phyloP scores from a whole-genome alignment of 371 early-diverging fungal species.

The Mortierella sp. region DNA sequence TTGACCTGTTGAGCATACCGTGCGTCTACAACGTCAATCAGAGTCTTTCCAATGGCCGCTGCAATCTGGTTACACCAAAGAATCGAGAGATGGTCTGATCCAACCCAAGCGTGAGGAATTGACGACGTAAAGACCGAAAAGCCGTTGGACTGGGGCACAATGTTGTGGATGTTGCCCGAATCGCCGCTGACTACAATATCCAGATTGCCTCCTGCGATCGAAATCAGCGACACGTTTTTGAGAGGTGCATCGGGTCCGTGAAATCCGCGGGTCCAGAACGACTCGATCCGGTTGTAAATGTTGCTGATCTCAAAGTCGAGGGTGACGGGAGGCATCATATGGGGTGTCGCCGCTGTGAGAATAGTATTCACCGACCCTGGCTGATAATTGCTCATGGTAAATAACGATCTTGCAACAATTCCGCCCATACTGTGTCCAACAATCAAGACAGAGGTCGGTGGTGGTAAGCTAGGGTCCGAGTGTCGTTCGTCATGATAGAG shows the following conservation, averaged over 20 bases:
- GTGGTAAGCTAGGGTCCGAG: slow-evolving; percentile 58
- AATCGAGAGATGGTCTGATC: slow-evolving; percentile 90
- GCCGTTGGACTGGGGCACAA: slow-evolving; percentile 79
- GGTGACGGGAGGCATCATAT: slow-evolving; percentile 86
- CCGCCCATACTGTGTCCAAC: slow-evolving; percentile 98
- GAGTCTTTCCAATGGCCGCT: slow-evolving; percentile 66
- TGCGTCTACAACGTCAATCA: slow-evolving; percentile 79
- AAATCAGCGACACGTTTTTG: slow-evolving; percentile 80
- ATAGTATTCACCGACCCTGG: slow-evolving; percentile 86
- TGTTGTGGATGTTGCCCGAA: slow-evolving; percentile 79
- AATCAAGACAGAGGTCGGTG: slow-evolving; percentile 83
- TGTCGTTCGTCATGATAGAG: slow-evolving; percentile 63
- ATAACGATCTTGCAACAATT: slow-evolving; percentile 88
- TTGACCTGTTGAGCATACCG: slow-evolving; percentile 75
- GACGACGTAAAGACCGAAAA: slow-evolving; percentile 86
- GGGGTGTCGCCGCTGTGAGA: slow-evolving; percentile 93
- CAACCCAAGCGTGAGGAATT: slow-evolving; percentile 90
- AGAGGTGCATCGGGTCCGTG: slow-evolving; percentile 41
- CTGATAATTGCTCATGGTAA: slow-evolving; percentile 80
- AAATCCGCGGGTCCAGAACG: slow-evolving; percentile 79
- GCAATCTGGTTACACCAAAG: slow-evolving; percentile 95
- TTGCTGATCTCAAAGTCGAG: slow-evolving; percentile 82
- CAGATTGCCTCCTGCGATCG: slow-evolving; percentile 92
- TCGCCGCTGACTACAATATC: slow-evolving; percentile 90
- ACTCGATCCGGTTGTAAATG: slow-evolving; percentile 82